Evolutionary conservation across 202 grass and related monocot genomes (phyloP).

Genomic region (Schoenoplectus tabernaemontani): DNA sequence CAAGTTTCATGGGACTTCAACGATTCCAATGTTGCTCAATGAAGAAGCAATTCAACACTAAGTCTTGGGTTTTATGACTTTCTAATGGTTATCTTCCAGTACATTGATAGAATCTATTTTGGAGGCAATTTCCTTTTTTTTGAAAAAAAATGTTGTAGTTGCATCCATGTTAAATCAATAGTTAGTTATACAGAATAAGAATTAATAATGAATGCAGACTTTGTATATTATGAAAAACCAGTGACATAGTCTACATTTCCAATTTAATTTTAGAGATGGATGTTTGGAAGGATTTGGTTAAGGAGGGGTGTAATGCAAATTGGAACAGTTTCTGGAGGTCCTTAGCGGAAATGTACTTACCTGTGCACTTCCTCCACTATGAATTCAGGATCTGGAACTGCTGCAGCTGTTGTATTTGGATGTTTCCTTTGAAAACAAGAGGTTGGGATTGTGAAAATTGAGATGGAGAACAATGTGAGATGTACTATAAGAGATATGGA

Average conservation of each 20-base stretch:
- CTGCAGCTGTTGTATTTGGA: background rate
- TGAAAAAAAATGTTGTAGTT: background rate
- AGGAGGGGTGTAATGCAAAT: background rate
- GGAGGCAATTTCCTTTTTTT: too few relatives aligned
- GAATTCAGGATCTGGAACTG: constrained; percentile 20
- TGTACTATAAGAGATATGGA: background rate
- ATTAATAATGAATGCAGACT: background rate
- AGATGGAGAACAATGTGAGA: background rate
- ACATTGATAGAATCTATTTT: background rate
- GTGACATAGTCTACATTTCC: background rate
- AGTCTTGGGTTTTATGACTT: background rate
- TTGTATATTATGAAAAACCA: background rate
- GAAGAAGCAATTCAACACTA: background rate
- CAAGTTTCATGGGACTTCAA: background rate
- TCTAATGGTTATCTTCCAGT: background rate
- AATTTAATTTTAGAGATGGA: background rate
- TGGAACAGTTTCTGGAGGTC: background rate
- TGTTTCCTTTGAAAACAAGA: constrained; percentile 2
- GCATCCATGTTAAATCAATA: background rate
- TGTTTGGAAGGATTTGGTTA: too few relatives aligned
- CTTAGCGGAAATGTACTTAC: constrained; percentile 6
- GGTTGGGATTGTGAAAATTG: background rate
- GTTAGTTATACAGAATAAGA: background rate
- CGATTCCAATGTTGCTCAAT: background rate
- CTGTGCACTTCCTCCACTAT: constrained; percentile 31